A percentile compares a stretch with the other conserved stretches of the same genome.
phyloP scores from a whole-genome alignment of 768 basidiomycete genomes.

The Hydnomerulius pinastri region DNA sequence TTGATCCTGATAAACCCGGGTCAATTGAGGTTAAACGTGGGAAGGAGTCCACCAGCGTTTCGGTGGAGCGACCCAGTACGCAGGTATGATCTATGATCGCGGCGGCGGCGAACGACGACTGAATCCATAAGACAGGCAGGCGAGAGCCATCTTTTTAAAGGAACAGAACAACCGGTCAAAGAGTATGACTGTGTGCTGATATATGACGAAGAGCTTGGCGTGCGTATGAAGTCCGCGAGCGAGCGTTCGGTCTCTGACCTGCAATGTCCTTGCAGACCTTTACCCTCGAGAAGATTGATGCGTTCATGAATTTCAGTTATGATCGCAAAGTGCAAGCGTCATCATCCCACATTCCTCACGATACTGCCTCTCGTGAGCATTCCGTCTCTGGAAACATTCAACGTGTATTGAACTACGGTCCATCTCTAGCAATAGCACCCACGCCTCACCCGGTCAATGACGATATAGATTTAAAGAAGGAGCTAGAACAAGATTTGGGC shows the following conservation, averaged over 20 bases:
- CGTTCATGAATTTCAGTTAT: constrained; percentile 55
- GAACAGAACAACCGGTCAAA: constrained; percentile 58
- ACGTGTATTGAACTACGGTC: not conserved
- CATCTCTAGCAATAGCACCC: constrained; percentile 17
- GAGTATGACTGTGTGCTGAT: constrained; percentile 79
- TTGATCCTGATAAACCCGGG: constrained; percentile 67
- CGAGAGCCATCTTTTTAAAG: constrained; percentile 58
- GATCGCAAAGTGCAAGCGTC: constrained; percentile 44
- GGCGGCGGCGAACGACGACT: not conserved
- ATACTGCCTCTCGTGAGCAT: constrained; percentile 26
- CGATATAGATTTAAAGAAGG: constrained; percentile 29
- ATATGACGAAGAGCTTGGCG: constrained; percentile 74
- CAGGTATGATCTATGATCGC: constrained; percentile 47
- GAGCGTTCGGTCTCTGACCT: constrained; percentile 8
- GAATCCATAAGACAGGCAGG: constrained; percentile 39
- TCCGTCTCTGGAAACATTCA: not conserved
- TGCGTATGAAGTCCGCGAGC: constrained; percentile 34
- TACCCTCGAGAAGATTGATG: constrained; percentile 76
- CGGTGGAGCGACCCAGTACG: constrained; percentile 64
- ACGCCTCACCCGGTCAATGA: constrained; percentile 28
- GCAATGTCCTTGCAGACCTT: constrained; percentile 51
- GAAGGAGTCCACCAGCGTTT: constrained; percentile 52
- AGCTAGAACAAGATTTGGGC: constrained; percentile 26
- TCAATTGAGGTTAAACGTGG: constrained; percentile 61
- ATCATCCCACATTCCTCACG: constrained; percentile 16